Base-by-base conservation (phyloP, 495 filamentous ascomycete species). In the Friedmanniomyces endolithicus region DNA sequence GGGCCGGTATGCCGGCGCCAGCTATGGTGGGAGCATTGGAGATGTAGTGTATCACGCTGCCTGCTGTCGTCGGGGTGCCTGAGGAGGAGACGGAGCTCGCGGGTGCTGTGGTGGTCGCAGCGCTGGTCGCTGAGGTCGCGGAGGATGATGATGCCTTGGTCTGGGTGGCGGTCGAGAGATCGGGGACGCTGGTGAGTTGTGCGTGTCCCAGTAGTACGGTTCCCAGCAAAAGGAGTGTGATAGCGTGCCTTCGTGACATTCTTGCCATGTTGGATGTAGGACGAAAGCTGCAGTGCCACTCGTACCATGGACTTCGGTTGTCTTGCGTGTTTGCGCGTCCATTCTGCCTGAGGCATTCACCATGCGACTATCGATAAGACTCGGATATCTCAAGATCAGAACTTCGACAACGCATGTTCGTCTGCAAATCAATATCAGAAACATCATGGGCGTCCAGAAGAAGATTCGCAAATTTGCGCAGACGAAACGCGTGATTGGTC, bases 401-500 rank as follows among this genome's bases (percentile, higher is more conserved):
- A 31, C 37, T 41, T 41, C 37, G 12, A 16, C 12, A 41, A 41
- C 14, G 3, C 37, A 41, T 4, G 6, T n/a, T 14, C 12, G 14
- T 41, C 17, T n/a, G 37, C 37, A 14, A 41, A n/a, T 14, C 12
- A n/a, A n/a, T 41, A 16, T 14, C 37, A 6, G 33, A 8, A 35
- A 16, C 44, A 25, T 7, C 33, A 64, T 75, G 75, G 74, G 72
- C 48, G 65, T 70, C 33, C 56, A 63, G 23, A 76, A 77, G 63
- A 68, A 66, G 50, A 77, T 73, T 14, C 64, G 75, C 37, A 77
- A 77, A 58, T 76, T 76, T 55, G 73, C 70, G 22, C 55, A 59
- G 64, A 64, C 72, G 31, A 78, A 78, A 67, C 59, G 74, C 25
- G 61, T 78, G 39, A 77, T 78, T 27, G 70, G 75, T 45, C 72